Base-by-base conservation (phyloP, 176 grass and related monocot species). In the Secale cereale region DNA sequence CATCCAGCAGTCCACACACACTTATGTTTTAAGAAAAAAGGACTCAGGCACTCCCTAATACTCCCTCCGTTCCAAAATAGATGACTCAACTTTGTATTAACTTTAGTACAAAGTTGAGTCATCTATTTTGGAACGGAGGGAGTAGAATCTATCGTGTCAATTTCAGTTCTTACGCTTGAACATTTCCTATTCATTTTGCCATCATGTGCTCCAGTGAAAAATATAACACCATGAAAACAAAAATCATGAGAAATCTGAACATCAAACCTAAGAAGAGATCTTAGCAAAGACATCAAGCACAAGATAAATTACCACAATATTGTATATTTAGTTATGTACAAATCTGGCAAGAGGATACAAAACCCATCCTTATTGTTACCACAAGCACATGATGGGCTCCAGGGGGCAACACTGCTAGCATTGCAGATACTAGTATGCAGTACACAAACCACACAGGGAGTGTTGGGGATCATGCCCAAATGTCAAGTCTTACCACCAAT, bases 241-340 rank as follows among this genome's bases (percentile, higher is more conserved):
- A 59, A 43, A 10, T 19, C 52, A 26, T 8, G 20, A 26, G 20
- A 48, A 29, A 37, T 15, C 22, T 26, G 8, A 76, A 33, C 26
- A 33, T 36, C 33, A 46, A 39, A 75, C 9, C 19, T 12, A 26
- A 41, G 14, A 73, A 65, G 62, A 67, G 54, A 35, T 39, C 27
- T 36, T 81, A 70, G 70, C 60, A 85, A 67, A 8, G 70, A 89
- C 26, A 74, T 54, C 76, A 79, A 30, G 46, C 26, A 16, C 37
- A 36, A 28, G 12, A 87, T 79, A 79, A 60, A 79, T 65, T 25
- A 74, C 25, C 25, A 76, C 69, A 50, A 32, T 15, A 80, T 67
- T 70, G 46, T 43, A 62, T 91, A 81, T 87, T 15, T 74, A 28
- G 23, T 46, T 74, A 74, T 74, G 50, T 87, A 91, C 85, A 91